Base-by-base conservation (phyloP, 768 basidiomycete genomes). In the Collybia mongolica region DNA sequence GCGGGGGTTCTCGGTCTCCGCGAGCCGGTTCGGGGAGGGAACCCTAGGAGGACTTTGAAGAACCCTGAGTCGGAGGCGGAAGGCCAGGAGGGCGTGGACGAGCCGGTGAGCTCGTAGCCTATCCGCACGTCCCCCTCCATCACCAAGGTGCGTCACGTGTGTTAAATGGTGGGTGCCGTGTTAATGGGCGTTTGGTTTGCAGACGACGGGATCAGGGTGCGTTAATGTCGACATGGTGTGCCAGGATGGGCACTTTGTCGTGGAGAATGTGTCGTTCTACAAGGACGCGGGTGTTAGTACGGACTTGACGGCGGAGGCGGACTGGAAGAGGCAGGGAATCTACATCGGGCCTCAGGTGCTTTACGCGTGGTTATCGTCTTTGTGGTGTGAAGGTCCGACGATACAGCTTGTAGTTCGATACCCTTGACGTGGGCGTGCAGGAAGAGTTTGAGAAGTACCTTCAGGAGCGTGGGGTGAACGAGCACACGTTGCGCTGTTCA, bases 211-310 rank as follows among this genome's bases (percentile, higher is more conserved):
- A 29, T 68, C 76, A 14, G 91, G 91, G 3, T 84, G 90, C 2
- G 65, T 98, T 55, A 86, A 83, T 50, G 70, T 93, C 44, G 92
- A 95, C 60, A 79, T 90, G 58, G 73, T 86, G 56, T 82, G 79
- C 59, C 88, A 93, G 66, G 87, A 90, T 28, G 90, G 88, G 39
- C 65, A 79, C 20, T 93, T 96, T 64, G 66, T 87, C n/a, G 75
- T 95, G 46, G 94, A 97, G 67, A 96, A 92, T 68, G 81, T 95
- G 54, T 83, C 93, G 2, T 93, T 76, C 75, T 98, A 96, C 70
- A 66, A 74, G 1, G 90, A 93, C 57, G 71, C 75, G 24, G 77
- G 82, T 60, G 58, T 90, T 12, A 93, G 85, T 11, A 85, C 82
- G 12, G 88, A 88, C 6, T 68, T 90, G 58, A 90, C 84, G 11